Base-by-base conservation (phyloP, 2,329 filamentous ascomycete genomes). In the Colletotrichum sp. region DNA sequence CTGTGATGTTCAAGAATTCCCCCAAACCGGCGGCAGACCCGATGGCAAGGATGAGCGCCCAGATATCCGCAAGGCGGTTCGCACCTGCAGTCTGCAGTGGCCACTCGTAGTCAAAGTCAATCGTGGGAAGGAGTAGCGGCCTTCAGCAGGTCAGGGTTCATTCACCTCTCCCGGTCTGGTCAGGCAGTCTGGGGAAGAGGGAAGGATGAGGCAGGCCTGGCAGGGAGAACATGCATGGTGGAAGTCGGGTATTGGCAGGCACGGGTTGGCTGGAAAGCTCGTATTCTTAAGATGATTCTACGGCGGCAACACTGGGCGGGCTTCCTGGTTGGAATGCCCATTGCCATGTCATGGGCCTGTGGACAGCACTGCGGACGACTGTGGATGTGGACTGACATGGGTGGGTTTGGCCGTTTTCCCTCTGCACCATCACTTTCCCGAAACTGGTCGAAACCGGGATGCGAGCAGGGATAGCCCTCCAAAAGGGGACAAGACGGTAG, bases 201-300 rank as follows among this genome's bases (percentile, higher is more conserved):
- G n/a, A 64, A 73, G 55, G n/a, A 49, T 49, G 36, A 30, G 30
- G 25, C 16, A 22, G 15, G 39, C 25, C 30, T 32, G 27, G 30
- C 29, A 62, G 57, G 29, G n/a, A 44, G 39, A 19, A 44, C 19
- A 49, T 49, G 44, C 44, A 49, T 49, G 44, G 3, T 49, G 44
- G 44, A 4, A 49, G 44, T 22, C 19, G 22, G 3, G 44, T 49
- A 13, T 49, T 49, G 44, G 59, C 59, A 62, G 25, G 39, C 29
- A 73, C 39, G 72, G 52, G 36, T 30, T 39, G 52, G 55, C 39
- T n/a, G 63, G 39, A 49, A n/a, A 73, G 29, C 74, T 76, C 74
- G 74, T 76, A 74, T 76, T 76, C 74, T 69, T 76, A 74, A 73
- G 70, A 69, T 69, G 63, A 76, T 73, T 74, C 27, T 32, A n/a